Conservation (phyloP, 2,329 filamentous ascomycete species). For the Emericellopsis cladophorae region DNA sequence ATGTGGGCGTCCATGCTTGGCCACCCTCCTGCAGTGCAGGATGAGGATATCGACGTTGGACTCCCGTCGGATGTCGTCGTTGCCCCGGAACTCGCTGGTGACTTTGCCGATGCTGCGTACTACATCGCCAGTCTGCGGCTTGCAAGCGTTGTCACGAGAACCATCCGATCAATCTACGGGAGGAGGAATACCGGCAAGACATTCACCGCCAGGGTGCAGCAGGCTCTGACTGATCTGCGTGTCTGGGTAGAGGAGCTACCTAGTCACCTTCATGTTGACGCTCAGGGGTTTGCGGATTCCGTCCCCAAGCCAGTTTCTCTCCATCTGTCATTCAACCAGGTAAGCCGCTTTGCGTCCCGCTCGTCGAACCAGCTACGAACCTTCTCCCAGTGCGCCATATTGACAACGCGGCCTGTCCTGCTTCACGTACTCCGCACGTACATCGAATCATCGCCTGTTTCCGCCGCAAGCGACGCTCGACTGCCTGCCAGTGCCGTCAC, state of each 20-base stretch:
- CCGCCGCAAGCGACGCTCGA: conserved; percentile 7
- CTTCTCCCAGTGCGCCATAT: conserved; percentile 14
- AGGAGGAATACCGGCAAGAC: conserved; percentile 9
- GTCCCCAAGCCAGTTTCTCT: conserved; percentile 15
- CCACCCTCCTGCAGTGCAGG: conserved; percentile 31
- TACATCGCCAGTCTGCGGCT: conserved; percentile 22
- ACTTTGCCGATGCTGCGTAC: conserved; percentile 19
- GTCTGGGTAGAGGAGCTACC: conserved; percentile 18
- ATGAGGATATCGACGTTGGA: conserved; percentile 32
- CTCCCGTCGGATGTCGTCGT: conserved; percentile 22
- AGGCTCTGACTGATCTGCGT: conserved; percentile 14
- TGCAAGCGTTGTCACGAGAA: conserved; percentile 15
- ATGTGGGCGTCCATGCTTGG: conserved; percentile 36
- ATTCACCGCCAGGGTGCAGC: conserved; percentile 17
- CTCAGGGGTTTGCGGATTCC: conserved; percentile 1
- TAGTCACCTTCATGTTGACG: conserved; percentile 15
- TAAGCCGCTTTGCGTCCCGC: background rate
- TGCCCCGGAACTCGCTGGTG: conserved; percentile 8
- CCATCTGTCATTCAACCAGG: conserved; percentile 20
- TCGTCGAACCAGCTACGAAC: background rate
- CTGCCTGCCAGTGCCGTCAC: conserved; percentile 20
- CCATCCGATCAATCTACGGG: conserved; percentile 18
- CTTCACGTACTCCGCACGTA: conserved; percentile 18
- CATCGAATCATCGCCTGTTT: conserved; percentile 9
- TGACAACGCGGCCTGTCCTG: conserved; percentile 19